Evolutionary conservation across 2,329 filamentous ascomycete species (phyloP).

Genomic region (Ophiocordyceps camponoti-rufipedis): DNA sequence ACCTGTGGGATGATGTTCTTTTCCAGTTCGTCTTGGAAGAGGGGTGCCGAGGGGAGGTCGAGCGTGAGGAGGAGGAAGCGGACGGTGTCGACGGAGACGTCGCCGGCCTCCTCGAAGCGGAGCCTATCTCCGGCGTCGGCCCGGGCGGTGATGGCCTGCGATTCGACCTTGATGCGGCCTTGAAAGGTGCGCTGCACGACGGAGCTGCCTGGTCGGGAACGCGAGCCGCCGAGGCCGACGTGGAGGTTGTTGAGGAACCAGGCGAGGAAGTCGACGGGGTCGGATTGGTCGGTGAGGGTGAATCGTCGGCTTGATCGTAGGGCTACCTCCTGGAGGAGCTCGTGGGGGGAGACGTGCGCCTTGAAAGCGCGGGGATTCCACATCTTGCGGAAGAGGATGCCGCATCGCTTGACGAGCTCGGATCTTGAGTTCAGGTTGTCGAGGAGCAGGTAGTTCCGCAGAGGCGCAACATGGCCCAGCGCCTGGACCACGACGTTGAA

Average conservation of each 20-base stretch:
- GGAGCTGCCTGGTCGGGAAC: constrained; percentile 65
- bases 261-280: constrained; percentile 88
- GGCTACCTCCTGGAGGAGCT: constrained; percentile 87
- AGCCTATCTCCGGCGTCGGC: constrained; percentile 75
- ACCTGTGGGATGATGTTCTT: constrained; percentile 93
- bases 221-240: constrained; percentile 75
- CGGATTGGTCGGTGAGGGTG: constrained; percentile 75
- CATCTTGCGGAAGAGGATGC: constrained; percentile 83
- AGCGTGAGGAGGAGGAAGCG: constrained; percentile 87
- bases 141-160: constrained; percentile 81
- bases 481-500: constrained; percentile 89
- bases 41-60: constrained; percentile 75
- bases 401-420: constrained; percentile 75
- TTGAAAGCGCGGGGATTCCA: constrained; percentile 98
- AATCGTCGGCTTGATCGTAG: constrained; percentile 84
- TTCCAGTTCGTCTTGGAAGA: constrained; percentile 90
- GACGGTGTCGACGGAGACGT: constrained; percentile 56
- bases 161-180: constrained; percentile 79
- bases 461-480: constrained; percentile 70
- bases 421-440: constrained; percentile 56
- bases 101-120: constrained; percentile 79
- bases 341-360: constrained; percentile 89
- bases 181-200: constrained; percentile 91
- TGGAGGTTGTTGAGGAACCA: constrained; percentile 98
- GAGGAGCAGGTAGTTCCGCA: constrained; percentile 83